Conservation (phyloP, 306 rosid genomes). For the Mimosa bimucronata region DNA sequence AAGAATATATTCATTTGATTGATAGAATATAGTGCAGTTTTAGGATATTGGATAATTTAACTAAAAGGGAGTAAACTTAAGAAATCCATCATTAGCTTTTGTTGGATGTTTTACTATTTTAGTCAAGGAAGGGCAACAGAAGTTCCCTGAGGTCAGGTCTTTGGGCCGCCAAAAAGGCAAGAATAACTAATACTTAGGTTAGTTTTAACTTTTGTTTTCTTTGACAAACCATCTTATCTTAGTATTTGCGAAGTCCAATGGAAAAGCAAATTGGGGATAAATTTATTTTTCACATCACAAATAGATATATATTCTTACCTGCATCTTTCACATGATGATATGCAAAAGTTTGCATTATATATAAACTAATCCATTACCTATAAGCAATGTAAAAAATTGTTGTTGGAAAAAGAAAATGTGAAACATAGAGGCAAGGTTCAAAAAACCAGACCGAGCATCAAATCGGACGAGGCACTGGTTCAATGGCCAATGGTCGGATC, state of each 20-base stretch:
- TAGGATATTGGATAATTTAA: neutral
- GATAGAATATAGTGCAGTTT: neutral
- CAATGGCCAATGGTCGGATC: too few relatives aligned
- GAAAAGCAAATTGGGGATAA: neutral
- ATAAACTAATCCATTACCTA: too few relatives aligned
- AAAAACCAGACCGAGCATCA: too few relatives aligned
- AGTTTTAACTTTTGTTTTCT: neutral
- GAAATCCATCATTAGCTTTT: neutral
- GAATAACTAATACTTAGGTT: neutral
- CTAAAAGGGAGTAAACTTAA: neutral
- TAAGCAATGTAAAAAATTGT: too few relatives aligned
- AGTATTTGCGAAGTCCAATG: neutral
- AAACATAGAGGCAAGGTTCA: too few relatives aligned
- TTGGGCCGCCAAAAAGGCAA: neutral
- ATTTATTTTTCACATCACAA: too few relatives aligned
- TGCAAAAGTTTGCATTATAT: too few relatives aligned
- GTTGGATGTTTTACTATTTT: neutral
- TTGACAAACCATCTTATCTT: neutral
- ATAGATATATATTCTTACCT: too few relatives aligned
- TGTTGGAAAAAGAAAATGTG: too few relatives aligned
- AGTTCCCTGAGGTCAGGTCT: neutral
- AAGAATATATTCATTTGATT: too few relatives aligned
- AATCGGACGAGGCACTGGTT: too few relatives aligned
- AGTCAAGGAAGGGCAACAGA: neutral
- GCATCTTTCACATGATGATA: neutral